A percentile compares a stretch with the other conserved stretches of the same genome.
Conservation (phyloP, 2,329 filamentous ascomycete species). For the Ceratocystis alfenasii region DNA sequence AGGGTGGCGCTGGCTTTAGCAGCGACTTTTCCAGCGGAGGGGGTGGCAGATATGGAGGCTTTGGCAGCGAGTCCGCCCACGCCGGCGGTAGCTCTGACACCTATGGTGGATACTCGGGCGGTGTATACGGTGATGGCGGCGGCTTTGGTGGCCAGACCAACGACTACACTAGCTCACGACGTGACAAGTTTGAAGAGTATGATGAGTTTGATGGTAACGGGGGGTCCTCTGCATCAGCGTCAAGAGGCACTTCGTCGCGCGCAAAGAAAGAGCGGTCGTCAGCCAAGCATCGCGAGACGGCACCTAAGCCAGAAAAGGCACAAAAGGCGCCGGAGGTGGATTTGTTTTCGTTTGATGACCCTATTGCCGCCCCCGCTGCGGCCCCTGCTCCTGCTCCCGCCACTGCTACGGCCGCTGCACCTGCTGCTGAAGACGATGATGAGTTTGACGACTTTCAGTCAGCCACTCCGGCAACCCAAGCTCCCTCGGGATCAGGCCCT, state of each 20-base stretch:
- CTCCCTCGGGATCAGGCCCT: constrained; percentile 31
- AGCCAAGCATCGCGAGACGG: constrained; percentile 42
- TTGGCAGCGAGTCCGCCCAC: constrained; percentile 73
- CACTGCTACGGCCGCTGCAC: constrained; percentile 1
- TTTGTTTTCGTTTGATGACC: constrained; percentile 84
- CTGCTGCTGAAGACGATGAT: constrained; percentile 55
- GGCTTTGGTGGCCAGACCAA: constrained; percentile 71
- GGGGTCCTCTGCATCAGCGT: constrained; percentile 35
- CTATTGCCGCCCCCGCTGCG: constrained; percentile 37
- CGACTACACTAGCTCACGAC: constrained; percentile 50
- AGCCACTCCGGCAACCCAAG: constrained; percentile 50
- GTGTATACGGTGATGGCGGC: constrained; percentile 90
- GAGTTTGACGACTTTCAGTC: constrained; percentile 98
- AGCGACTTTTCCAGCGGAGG: constrained; percentile 42
- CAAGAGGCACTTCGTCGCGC: constrained; percentile 31
- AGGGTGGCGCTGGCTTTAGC: constrained; percentile 54
- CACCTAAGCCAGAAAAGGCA: constrained; percentile 42
- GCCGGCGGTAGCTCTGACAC: constrained; percentile 46
- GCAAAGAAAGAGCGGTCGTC: constrained; percentile 26
- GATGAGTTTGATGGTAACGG: constrained; percentile 82
- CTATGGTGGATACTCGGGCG: constrained; percentile 48
- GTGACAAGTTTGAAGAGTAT: constrained; percentile 87
- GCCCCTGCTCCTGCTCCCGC: constrained; percentile 27
- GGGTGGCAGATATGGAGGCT: constrained; percentile 66
- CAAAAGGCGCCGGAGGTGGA: constrained; percentile 83